These are phyloP conservation scores for Leccinum fallax DNA, from an alignment of 1,284 basidiomycete genomes.

Conservation along the genomic window DNA sequence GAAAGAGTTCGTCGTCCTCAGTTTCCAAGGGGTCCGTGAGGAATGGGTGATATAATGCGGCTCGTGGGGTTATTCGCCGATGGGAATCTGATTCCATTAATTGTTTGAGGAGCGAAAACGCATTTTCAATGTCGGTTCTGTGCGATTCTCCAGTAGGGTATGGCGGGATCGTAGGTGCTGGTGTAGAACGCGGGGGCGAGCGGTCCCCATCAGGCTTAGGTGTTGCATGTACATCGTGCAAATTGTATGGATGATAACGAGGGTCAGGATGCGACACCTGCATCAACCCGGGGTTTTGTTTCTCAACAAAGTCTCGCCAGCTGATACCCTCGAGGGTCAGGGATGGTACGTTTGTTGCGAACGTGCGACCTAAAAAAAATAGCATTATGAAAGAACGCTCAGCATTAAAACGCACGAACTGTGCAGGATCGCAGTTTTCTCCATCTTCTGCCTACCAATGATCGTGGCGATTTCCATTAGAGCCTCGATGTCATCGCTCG, in stretches of 20 bases:
- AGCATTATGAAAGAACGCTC: conserved; percentile 15
- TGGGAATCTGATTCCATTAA: conserved; percentile 77
- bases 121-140: conserved; percentile 59
- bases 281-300: conserved; percentile 75
- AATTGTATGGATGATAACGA: conserved; percentile 55
- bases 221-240: conserved; percentile 10
- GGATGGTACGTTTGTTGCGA: conserved; percentile 83
- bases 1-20: conserved; percentile 67
- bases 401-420: conserved; percentile 55
- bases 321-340: conserved; percentile 65
- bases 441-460: conserved; percentile 84
- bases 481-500: conserved; percentile 93
- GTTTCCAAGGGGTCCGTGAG: conserved; percentile 47
- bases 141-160: conserved; percentile 44
- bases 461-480: conserved; percentile 93
- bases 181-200: conserved; percentile 32
- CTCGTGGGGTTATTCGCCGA: conserved; percentile 72
- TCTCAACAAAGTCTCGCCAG: conserved; percentile 75
- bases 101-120: conserved; percentile 72
- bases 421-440: conserved; percentile 86
- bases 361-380: conserved; percentile 69
- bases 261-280: conserved; percentile 54
- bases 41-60: conserved; percentile 80
- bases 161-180: conserved; percentile 33
- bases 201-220: conserved; percentile 23